Evolutionary conservation across 169 alveolate genomes (phyloP).

Genomic region (Cyclospora cayetanensis): DNA sequence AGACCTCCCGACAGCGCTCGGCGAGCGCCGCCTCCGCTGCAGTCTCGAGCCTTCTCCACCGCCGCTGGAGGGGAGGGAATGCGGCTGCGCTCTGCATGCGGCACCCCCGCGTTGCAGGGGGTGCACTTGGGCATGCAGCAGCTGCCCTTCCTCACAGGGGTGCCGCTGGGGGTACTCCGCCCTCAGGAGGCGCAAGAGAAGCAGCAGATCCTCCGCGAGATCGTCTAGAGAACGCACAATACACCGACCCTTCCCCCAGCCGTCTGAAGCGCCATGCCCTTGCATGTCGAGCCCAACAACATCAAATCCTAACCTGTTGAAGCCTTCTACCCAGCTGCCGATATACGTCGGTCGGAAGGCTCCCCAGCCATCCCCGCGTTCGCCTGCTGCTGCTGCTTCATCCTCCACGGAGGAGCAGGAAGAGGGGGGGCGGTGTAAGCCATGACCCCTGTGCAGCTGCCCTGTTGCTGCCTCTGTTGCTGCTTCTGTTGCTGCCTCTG

Average conservation of each 20-base stretch:
- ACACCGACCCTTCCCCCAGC: constrained; percentile 39
- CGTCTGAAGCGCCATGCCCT: constrained; percentile 66
- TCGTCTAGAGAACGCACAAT: constrained; percentile 37
- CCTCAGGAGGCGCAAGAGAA: neutral
- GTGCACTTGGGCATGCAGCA: too few relatives aligned
- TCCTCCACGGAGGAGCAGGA: too few relatives aligned
- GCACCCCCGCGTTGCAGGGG: too few relatives aligned
- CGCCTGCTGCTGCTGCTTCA: neutral
- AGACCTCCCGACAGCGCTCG: too few relatives aligned
- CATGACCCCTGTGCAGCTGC: neutral
- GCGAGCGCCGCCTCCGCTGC: too few relatives aligned
- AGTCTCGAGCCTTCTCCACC: too few relatives aligned
- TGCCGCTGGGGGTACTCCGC: neutral
- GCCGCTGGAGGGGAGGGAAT: too few relatives aligned
- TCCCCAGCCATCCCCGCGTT: neutral
- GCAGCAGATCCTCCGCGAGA: constrained; percentile 55
- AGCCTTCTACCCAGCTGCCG: constrained; percentile 67
- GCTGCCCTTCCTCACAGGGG: too few relatives aligned
- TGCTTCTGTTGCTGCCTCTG: neutral
- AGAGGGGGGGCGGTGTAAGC: neutral
- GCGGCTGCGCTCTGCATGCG: too few relatives aligned
- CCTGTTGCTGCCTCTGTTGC: neutral
- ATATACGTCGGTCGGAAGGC: neutral
- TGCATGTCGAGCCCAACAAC: constrained; percentile 69
- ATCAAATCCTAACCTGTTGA: constrained; percentile 46